phyloP scores from a whole-genome alignment of 306 rosid species.

The Quercus berberidifolia region DNA sequence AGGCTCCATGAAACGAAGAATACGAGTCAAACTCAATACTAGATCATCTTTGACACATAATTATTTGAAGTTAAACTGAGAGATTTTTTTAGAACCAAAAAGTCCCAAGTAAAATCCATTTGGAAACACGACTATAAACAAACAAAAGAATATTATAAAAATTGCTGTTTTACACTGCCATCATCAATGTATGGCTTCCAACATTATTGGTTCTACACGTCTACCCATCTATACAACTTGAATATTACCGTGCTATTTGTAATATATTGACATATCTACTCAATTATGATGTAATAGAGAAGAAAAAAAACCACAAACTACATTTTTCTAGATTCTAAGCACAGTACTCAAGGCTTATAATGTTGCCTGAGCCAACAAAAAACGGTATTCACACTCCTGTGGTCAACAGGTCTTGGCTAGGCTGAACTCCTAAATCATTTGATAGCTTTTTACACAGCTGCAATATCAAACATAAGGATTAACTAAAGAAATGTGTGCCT shows the following conservation, averaged over 20 bases:
- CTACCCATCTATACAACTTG: neutral
- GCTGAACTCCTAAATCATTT: slow-evolving; percentile 60
- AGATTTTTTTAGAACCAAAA: too few relatives aligned
- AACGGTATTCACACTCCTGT: slow-evolving; percentile 11
- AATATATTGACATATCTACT: neutral
- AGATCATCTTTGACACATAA: too few relatives aligned
- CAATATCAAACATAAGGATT: slow-evolving; percentile 12
- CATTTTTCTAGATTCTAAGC: neutral
- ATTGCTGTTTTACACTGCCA: neutral
- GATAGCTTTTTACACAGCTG: slow-evolving; percentile 81
- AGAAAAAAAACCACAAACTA: neutral
- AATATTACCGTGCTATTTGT: neutral
- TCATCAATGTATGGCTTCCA: neutral
- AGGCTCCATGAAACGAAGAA: too few relatives aligned
- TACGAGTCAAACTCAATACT: too few relatives aligned
- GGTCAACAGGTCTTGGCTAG: slow-evolving; percentile 34
- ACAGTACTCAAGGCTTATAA: neutral
- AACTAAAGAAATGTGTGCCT: neutral
- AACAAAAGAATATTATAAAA: neutral
- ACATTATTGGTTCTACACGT: neutral
- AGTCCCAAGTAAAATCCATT: neutral
- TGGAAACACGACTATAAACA: neutral
- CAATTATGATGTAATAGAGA: neutral
- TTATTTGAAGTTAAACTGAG: too few relatives aligned
- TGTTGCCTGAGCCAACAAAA: neutral